Conservation (phyloP, 208 protist genomes). For the Crithidia expoeki region DNA sequence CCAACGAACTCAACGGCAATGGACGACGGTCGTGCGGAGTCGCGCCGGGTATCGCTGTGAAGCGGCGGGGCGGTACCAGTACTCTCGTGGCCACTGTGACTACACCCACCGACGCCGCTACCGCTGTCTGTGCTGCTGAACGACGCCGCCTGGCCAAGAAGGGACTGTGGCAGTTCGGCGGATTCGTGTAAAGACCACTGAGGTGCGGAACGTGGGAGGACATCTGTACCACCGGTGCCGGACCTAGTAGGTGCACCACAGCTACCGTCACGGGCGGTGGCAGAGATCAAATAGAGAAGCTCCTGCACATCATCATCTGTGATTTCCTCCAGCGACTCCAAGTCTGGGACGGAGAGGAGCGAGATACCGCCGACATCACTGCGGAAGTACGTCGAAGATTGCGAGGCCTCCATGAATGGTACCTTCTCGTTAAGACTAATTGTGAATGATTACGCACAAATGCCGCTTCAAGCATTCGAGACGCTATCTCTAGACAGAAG, state of each 20-base stretch:
- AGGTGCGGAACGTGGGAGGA: not conserved
- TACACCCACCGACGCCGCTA: not conserved
- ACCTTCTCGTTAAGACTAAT: not conserved
- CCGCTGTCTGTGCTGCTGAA: constrained; percentile 9
- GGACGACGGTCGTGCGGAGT: constrained; percentile 10
- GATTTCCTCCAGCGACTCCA: constrained; percentile 40
- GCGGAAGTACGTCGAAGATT: not conserved
- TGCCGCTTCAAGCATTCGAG: not conserved
- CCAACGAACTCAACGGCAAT: constrained; percentile 5
- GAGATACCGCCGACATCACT: constrained; percentile 8
- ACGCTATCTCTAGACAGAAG: no score
- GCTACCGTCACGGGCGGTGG: not conserved
- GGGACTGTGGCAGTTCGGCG: not conserved
- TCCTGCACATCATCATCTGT: constrained; percentile 38
- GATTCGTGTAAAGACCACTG: not conserved
- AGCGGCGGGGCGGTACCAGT: not conserved
- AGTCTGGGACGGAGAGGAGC: constrained; percentile 32
- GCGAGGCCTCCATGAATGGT: constrained; percentile 5
- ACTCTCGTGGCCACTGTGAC: not conserved
- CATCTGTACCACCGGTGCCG: not conserved
- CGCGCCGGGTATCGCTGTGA: not conserved
- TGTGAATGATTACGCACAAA: not conserved
- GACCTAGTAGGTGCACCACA: not conserved
- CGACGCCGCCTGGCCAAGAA: not conserved
- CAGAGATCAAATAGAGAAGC: constrained; percentile 20